Conservation (phyloP, 192 early-diverging fungal genomes). For the Irineochytrium annulatum region DNA sequence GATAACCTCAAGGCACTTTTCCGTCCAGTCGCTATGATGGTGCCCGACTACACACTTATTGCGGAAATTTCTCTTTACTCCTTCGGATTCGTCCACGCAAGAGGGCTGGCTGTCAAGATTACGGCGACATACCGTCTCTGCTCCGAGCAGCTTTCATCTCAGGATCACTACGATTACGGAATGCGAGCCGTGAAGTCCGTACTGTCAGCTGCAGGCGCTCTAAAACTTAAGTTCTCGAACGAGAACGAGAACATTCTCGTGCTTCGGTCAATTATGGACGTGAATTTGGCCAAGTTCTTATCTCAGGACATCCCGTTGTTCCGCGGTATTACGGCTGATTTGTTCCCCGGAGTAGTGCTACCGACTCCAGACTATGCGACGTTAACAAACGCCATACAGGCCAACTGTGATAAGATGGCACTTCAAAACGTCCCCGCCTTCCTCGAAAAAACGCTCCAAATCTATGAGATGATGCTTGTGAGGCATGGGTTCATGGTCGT, state of each 20-base stretch:
- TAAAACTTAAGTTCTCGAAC: conserved; percentile 56
- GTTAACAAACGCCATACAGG: conserved; percentile 40
- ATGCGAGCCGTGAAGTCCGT: conserved; percentile 63
- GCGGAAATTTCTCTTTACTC: conserved; percentile 62
- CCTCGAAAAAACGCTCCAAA: conserved; percentile 54
- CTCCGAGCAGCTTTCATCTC: conserved; percentile 59
- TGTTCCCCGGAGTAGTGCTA: conserved; percentile 55
- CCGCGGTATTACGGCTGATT: conserved; percentile 57
- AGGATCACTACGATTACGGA: conserved; percentile 62
- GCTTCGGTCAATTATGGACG: conserved; percentile 57
- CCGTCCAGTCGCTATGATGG: conserved; percentile 55
- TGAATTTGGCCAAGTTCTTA: conserved; percentile 59
- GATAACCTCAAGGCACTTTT: conserved; percentile 62
- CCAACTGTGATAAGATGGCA: conserved; percentile 42
- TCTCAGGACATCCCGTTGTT: conserved; percentile 61
- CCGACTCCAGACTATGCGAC: conserved; percentile 54
- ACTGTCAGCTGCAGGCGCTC: conserved; percentile 48
- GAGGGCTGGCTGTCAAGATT: conserved; percentile 54
- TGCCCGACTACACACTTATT: conserved; percentile 60
- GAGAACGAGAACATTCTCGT: conserved; percentile 59
- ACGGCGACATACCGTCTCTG: conserved; percentile 57
- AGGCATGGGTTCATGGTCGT: conserved; percentile 61
- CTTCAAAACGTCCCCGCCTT: conserved; percentile 54
- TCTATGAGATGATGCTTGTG: conserved; percentile 65
- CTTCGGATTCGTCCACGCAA: conserved; percentile 55